Evolutionary conservation across 768 basidiomycete genomes (phyloP), one percentile per base, ranked within the genome.

Genomic region (Heimioporus sp.): DNA sequence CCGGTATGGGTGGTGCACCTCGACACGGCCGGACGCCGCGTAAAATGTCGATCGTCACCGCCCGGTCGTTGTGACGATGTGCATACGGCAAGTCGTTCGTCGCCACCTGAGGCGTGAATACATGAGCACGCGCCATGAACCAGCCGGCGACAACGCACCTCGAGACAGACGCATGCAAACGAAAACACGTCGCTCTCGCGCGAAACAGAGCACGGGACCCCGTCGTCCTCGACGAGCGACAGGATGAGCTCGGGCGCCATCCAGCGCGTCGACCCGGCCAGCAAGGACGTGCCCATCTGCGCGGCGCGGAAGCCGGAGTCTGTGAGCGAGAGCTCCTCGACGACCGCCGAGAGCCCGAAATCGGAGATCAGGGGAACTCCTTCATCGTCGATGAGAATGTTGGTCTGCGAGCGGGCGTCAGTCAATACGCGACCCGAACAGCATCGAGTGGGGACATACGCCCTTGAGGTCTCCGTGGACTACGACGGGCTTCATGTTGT

Each of bases 401-500:
- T 84, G 9, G 77, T 76, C 82, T 83, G 50, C 3, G 19, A 50
- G 30, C 10, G n/a, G 21, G 20, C 11, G 30, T 37, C 15, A 28
- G 24, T 40, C 32, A 16, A 47, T 34, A 28, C 28, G 48, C 40
- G n/a, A 5, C 13, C 16, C 35, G 2, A 7, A 7, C 15, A 35
- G 35, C 16, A 35, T 19, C 6, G 19, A 11, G 17, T 13, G 24
- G 2, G 15, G n/a, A 70, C 74, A 35, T 59, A 82, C 82, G 53
- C 82, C 81, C 68, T 83, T 83, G 49, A 85, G 66, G 53, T 85
- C 83, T 5, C 83, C 82, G 57, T 84, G 83, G 11, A 85, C 69
- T 21, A 86, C 77, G 13, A 74, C 69, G 4, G 81, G 81, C 39
- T 73, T 73, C 58, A 76, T 76, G 42, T 75, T 72, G 53, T 86